Evolutionary conservation across 805 yeast genomes (phyloP).

Genomic region (Kodamaea fukazawae): DNA sequence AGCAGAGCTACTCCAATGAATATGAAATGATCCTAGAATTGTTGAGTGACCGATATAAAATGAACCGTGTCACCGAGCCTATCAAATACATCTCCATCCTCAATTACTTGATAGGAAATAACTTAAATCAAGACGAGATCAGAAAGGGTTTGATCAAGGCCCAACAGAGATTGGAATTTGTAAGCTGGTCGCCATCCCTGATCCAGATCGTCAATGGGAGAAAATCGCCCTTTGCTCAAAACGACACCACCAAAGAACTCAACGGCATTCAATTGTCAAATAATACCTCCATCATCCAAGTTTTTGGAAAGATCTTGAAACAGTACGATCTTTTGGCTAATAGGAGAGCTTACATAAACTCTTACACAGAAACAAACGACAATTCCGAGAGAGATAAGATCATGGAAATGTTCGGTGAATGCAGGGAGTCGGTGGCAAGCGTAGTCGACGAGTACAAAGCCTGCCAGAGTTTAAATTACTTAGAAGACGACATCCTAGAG

Average conservation of each 20-base stretch:
- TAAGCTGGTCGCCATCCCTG: constrained; percentile 82
- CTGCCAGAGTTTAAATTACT: constrained; percentile 40
- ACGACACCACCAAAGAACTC: constrained; percentile 39
- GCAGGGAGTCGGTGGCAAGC: constrained; percentile 45
- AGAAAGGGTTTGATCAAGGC: constrained; percentile 64
- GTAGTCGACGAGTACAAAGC: constrained; percentile 48
- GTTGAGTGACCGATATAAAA: constrained; percentile 70
- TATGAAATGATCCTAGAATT: constrained; percentile 83
- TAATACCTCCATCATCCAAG: constrained; percentile 67
- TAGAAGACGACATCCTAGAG: constrained; percentile 44
- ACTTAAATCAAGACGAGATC: constrained; percentile 64
- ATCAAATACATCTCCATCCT: constrained; percentile 63
- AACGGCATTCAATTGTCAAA: constrained; percentile 85
- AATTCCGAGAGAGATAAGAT: constrained; percentile 41
- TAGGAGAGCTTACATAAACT: constrained; percentile 80
- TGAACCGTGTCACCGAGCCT: constrained; percentile 52
- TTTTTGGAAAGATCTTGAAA: constrained; percentile 62
- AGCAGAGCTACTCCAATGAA: constrained; percentile 66
- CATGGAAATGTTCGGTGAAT: constrained; percentile 47
- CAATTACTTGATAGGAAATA: constrained; percentile 63
- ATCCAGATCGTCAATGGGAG: constrained; percentile 76
- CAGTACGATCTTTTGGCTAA: constrained; percentile 80
- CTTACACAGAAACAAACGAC: constrained; percentile 55
- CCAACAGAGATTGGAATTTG: constrained; percentile 67
- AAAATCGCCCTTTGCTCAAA: constrained; percentile 58